Base-by-base conservation (phyloP, 805 yeast genomes). In the Candida quercuum region DNA sequence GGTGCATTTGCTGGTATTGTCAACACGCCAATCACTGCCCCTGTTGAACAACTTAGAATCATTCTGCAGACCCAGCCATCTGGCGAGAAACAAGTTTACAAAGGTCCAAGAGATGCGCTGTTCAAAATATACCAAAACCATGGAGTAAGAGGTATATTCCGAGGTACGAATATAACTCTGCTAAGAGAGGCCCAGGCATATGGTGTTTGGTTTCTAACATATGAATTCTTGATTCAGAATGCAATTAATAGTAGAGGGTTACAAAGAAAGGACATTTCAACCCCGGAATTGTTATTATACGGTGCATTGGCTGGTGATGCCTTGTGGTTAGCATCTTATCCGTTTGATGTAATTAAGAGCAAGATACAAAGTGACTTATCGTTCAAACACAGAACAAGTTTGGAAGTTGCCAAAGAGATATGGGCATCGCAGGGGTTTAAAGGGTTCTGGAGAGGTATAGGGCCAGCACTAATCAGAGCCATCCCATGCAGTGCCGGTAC, bases 21-120 rank as follows among this genome's bases (percentile, higher is more conserved):
- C 18, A 91, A 89, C 64, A 84, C 95, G 2, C 80, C 89, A 42
- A 62, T 91, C 50, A 95, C 97, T 2, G 74, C 95, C 3, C 98
- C 99, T 2, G 93, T 93, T 41, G 99, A 93, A 60, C 98, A 89
- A 54, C 72, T 93, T 42, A 80, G 99, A 65, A 93, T 91, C 56
- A 70, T 96, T 45, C 72, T 93, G 49, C 99, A 93, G 62, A 88
- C 96, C 2, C 83, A 86, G 13, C 59, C 65, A 40, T 51, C 62
- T 3, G 70, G 69, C 2, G 66, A 70, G 1, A 48, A 65, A 11
- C 62, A 61, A 19, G 50, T 63, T 17, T 71, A 69, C 43, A 71
- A 62, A 17, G 94, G 96, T 14, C 86, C 96, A 2, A 44, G 81
- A 35, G 91, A 91, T 57, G 97, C 97, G 1, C 78, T 89, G 49